Evolutionary conservation across 108 stramenopile genomes (phyloP).

Genomic region (Nitzschia sp.): DNA sequence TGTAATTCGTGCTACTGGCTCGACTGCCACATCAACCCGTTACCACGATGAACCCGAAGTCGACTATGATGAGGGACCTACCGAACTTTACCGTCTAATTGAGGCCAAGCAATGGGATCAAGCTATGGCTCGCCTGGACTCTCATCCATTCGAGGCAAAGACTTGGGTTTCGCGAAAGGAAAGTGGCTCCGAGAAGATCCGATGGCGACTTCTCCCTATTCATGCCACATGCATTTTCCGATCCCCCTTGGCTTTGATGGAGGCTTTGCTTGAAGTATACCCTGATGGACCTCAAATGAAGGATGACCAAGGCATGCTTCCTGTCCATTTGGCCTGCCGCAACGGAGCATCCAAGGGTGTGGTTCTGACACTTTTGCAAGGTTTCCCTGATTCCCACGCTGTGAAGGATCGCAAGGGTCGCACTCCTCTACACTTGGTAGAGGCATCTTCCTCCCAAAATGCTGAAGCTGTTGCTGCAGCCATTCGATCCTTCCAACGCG

Average conservation of each 20-base stretch:
- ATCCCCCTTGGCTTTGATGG: constrained; percentile 72
- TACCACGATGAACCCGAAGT: constrained; percentile 63
- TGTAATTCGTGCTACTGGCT: constrained; percentile 28
- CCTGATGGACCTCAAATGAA: constrained; percentile 73
- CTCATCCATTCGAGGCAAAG: constrained; percentile 63
- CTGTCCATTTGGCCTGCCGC: constrained; percentile 83
- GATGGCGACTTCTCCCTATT: constrained; percentile 79
- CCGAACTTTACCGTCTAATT: constrained; percentile 77
- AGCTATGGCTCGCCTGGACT: constrained; percentile 62
- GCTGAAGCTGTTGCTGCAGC: constrained; percentile 70
- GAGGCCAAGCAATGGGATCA: constrained; percentile 83
- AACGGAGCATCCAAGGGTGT: constrained; percentile 87
- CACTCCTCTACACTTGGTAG: constrained; percentile 69
- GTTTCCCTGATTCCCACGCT: constrained; percentile 62
- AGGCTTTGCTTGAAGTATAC: constrained; percentile 68
- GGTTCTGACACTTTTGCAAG: constrained; percentile 66
- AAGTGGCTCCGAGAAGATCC: constrained; percentile 47
- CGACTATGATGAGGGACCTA: constrained; percentile 78
- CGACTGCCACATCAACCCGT: constrained; percentile 14
- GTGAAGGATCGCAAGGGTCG: constrained; percentile 81
- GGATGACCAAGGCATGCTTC: constrained; percentile 90
- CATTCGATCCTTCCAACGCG: constrained; percentile 58
- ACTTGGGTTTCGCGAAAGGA: constrained; percentile 81
- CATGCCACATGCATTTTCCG: constrained; percentile 82
- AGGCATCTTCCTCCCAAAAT: constrained; percentile 69